Percentiles rank a stretch among this genome's conserved stretches.
Conservation (phyloP, 1,139 yeast genomes). For the Hemisphaericaspora xylofermentans region DNA sequence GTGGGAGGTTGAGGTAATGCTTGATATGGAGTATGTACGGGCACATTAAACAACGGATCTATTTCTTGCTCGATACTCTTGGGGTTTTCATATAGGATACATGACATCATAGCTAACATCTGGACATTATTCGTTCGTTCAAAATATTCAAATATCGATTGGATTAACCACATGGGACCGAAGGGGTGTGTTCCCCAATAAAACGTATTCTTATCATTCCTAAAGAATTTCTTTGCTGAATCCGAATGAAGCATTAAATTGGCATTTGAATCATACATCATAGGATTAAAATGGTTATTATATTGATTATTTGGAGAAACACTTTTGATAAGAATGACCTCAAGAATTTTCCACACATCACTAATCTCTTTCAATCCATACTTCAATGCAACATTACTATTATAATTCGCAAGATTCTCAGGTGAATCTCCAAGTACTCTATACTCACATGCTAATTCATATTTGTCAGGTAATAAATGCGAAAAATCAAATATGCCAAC, state of each 20-base stretch:
- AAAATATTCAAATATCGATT: conserved; percentile 62
- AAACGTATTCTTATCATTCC: conserved; percentile 29
- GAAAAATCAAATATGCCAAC: conserved; percentile 67
- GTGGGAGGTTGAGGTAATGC: conserved; percentile 36
- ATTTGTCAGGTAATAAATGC: conserved; percentile 72
- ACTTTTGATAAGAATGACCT: conserved; percentile 40
- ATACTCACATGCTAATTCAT: conserved; percentile 76
- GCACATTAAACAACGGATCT: conserved; percentile 27
- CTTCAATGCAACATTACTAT: conserved; percentile 68
- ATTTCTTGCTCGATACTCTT: conserved; percentile 16
- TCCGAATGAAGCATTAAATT: conserved; percentile 1
- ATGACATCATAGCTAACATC: conserved; percentile 87
- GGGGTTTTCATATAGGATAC: conserved; percentile 54
- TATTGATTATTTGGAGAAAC: conserved; percentile 5
- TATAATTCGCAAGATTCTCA: conserved; percentile 62
- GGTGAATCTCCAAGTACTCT: conserved; percentile 67
- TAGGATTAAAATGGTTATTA: background rate
- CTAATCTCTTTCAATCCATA: conserved; percentile 64
- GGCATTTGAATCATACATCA: background rate
- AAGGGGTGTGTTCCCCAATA: conserved; percentile 84
- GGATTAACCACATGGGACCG: conserved; percentile 74
- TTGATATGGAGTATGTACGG: conserved; percentile 50
- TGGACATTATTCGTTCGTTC: conserved; percentile 70
- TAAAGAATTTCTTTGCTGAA: conserved; percentile 4
- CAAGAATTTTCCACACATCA: conserved; percentile 76